These are phyloP conservation scores for Fusarium coicis DNA, from an alignment of 2,329 filamentous ascomycete genomes.

Conservation along the genomic window DNA sequence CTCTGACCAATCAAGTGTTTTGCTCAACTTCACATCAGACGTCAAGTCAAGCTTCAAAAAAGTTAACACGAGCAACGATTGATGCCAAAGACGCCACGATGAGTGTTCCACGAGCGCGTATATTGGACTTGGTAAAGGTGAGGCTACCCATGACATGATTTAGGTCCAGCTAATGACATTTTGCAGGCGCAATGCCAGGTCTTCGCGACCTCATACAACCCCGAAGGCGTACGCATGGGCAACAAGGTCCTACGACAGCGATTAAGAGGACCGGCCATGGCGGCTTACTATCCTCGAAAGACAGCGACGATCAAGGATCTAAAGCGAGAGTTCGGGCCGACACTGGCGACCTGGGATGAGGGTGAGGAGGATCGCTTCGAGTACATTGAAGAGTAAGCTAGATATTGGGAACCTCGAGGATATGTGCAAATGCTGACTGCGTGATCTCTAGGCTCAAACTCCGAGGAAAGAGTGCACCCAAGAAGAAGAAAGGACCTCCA, in stretches of 20 bases:
- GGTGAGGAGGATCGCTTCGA: constrained; percentile 83
- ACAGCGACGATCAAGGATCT: constrained; percentile 78
- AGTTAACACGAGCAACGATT: constrained; percentile 37
- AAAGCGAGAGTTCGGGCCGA: constrained; percentile 73
- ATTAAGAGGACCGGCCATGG: constrained; percentile 83
- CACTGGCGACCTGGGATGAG: constrained; percentile 77
- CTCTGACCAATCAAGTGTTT: constrained; percentile 35
- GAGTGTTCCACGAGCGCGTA: constrained; percentile 69
- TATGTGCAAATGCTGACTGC: constrained; percentile 44
- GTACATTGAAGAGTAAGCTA: constrained; percentile 71
- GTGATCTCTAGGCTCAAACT: constrained; percentile 68
- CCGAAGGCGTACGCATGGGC: constrained; percentile 81
- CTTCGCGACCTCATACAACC: constrained; percentile 93
- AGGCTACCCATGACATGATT: neutral
- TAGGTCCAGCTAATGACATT: constrained; percentile 35
- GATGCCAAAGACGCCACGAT: constrained; percentile 58
- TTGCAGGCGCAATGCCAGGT: constrained; percentile 85
- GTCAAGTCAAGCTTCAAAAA: constrained; percentile 46
- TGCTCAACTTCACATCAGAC: constrained; percentile 34
- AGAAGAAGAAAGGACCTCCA: constrained; percentile 79
- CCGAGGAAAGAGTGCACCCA: constrained; percentile 86
- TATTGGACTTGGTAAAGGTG: constrained; percentile 84
- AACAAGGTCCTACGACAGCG: constrained; percentile 93
- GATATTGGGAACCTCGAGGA: neutral
- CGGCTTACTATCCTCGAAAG: constrained; percentile 87